Evolutionary conservation across 345 rosid genomes (phyloP).

Genomic region (Chamaenerion angustifolium): DNA sequence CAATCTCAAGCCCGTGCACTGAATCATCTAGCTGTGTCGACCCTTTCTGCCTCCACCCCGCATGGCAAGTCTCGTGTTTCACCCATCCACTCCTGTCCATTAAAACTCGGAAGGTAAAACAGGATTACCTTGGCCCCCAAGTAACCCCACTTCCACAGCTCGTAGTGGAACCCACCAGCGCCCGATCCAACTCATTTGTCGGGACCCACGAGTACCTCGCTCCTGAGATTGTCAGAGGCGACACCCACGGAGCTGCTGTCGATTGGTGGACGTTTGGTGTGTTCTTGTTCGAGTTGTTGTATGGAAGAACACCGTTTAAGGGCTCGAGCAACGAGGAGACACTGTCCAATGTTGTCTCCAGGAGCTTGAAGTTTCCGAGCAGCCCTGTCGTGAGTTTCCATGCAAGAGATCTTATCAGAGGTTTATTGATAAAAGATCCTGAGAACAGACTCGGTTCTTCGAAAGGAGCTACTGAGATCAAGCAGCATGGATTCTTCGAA

Average conservation of each 20-base stretch:
- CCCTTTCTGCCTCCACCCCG: conserved; percentile 66
- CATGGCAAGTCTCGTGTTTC: conserved; percentile 73
- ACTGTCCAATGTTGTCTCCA: conserved; percentile 45
- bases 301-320: conserved; percentile 63
- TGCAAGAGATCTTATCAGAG: conserved; percentile 58
- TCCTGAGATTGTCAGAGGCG: conserved; percentile 71
- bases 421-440: conserved; percentile 54
- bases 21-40: conserved; percentile 52
- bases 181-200: conserved; percentile 69
- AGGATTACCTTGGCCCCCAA: conserved; percentile 38
- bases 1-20: conserved; percentile 53
- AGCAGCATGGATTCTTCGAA: conserved; percentile 57
- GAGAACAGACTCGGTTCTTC: conserved; percentile 45
- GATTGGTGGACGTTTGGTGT: conserved; percentile 89
- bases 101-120: conserved; percentile 43
- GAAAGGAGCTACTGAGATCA: conserved; percentile 71
- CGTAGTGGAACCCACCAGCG: conserved; percentile 69
- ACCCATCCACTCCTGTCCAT: conserved; percentile 56
- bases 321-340: conserved; percentile 60
- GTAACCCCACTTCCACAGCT: conserved; percentile 53
- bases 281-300: conserved; percentile 53
- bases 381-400: conserved; percentile 44
- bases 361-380: conserved; percentile 47
- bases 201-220: conserved; percentile 75
- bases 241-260: conserved; percentile 71